Conservation (phyloP, 495 filamentous ascomycete species). For the Aspergillus kassunensis region DNA sequence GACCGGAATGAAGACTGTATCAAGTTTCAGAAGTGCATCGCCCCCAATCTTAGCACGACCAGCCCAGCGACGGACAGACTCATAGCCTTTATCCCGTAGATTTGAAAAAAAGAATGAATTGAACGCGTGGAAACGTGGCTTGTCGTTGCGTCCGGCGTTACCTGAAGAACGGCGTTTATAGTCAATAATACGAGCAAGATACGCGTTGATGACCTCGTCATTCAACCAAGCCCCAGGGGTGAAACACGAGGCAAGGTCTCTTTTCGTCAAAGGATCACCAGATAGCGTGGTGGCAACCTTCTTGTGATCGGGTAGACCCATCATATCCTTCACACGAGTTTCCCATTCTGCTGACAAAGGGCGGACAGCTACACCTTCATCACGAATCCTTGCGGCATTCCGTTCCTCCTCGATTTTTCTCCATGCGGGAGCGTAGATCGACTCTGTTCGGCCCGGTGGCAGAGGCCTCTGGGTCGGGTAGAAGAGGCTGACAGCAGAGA, state of each 20-base stretch:
- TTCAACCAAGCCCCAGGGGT: constrained; percentile 64
- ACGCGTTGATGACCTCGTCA: constrained; percentile 74
- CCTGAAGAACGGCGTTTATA: constrained; percentile 51
- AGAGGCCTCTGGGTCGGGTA: constrained; percentile 22
- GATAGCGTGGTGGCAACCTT: constrained; percentile 45
- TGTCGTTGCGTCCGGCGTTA: constrained; percentile 39
- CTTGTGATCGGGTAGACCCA: constrained; percentile 20
- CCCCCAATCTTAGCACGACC: constrained; percentile 54
- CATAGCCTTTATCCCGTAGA: constrained; percentile 50
- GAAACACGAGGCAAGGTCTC: constrained; percentile 61
- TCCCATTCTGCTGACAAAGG: constrained; percentile 46
- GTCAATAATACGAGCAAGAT: constrained; percentile 56
- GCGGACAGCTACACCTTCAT: constrained; percentile 35
- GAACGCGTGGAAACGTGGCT: constrained; percentile 66
- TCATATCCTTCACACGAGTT: constrained; percentile 28
- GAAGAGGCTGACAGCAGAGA: constrained; percentile 38
- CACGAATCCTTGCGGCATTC: constrained; percentile 20
- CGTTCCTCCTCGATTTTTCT: constrained; percentile 21
- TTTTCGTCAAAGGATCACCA: constrained; percentile 52
- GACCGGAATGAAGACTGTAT: constrained; percentile 62
- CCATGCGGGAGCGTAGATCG: constrained; percentile 31
- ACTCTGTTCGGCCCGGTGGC: constrained; percentile 30
- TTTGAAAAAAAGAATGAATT: constrained; percentile 68
- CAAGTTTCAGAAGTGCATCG: constrained; percentile 48
- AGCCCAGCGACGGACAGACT: constrained; percentile 48